Percentiles rank a stretch among this genome's conserved stretches.
phyloP scores from a whole-genome alignment of 257 asterid genomes.

The Ilex aquifolium region DNA sequence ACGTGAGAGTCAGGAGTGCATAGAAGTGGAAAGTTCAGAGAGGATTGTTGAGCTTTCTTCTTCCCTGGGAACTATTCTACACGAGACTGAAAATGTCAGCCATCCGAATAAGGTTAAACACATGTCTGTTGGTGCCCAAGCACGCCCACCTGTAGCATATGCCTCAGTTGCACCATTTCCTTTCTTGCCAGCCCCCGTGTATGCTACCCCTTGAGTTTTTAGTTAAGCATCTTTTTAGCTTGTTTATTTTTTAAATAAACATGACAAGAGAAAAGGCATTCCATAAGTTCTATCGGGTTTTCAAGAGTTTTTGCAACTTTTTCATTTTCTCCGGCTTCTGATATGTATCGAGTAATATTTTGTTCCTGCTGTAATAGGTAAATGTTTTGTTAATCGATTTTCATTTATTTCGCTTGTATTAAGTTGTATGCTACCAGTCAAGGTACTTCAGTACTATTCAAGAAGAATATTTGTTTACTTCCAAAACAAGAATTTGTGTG shows the following conservation, averaged over 20 bases:
- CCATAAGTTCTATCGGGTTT: too few relatives aligned
- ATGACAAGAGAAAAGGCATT: too few relatives aligned
- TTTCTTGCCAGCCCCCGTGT: constrained; percentile 83
- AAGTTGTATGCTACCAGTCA: too few relatives aligned
- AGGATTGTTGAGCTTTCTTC: constrained; percentile 26
- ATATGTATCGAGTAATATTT: too few relatives aligned
- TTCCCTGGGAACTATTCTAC: constrained; percentile 20
- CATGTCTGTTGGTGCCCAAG: constrained; percentile 8
- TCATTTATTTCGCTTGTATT: too few relatives aligned
- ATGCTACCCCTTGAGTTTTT: constrained; percentile 21
- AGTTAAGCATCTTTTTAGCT: not conserved
- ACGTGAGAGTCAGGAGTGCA: constrained; percentile 34
- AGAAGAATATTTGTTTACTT: too few relatives aligned
- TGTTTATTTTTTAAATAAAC: constrained; percentile 2
- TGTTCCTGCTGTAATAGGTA: too few relatives aligned
- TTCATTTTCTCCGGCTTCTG: too few relatives aligned
- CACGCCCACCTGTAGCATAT: constrained; percentile 76
- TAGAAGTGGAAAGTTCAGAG: constrained; percentile 21
- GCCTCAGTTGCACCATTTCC: constrained; percentile 96
- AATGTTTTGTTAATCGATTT: too few relatives aligned
- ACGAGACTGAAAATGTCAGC: constrained; percentile 16
- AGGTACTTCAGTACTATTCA: too few relatives aligned
- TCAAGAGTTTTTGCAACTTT: too few relatives aligned
- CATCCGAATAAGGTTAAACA: constrained; percentile 25
- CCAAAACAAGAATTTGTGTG: too few relatives aligned